phyloP scores from a whole-genome alignment of 768 basidiomycete species.

The Podaxis rugospora region DNA sequence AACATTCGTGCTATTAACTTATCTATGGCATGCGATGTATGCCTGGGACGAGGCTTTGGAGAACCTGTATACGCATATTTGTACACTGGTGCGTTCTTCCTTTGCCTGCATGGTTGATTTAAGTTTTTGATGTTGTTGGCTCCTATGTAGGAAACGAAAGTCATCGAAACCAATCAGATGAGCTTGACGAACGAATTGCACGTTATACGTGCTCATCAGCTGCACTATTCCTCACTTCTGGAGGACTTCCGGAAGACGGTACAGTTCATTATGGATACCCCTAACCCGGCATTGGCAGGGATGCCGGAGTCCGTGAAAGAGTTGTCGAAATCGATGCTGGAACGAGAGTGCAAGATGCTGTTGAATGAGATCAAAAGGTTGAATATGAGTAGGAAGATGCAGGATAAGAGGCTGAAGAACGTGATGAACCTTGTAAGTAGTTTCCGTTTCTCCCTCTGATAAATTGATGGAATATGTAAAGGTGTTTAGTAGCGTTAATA shows the following conservation, averaged over 20 bases:
- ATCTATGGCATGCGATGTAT: constrained; percentile 57
- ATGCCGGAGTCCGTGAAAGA: not conserved
- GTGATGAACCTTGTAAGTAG: constrained; percentile 36
- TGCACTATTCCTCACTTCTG: constrained; percentile 45
- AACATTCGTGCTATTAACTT: constrained; percentile 48
- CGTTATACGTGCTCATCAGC: constrained; percentile 46
- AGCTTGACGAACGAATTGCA: constrained; percentile 46
- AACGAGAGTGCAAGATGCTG: constrained; percentile 35
- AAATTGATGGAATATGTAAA: constrained; percentile 14
- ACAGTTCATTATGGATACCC: constrained; percentile 35
- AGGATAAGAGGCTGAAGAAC: constrained; percentile 33
- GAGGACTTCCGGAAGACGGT: constrained; percentile 44
- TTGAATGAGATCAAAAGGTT: constrained; percentile 39
- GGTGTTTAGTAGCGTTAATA: constrained; percentile 50
- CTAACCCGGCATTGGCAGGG: constrained; percentile 32
- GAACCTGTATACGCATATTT: constrained; percentile 46
- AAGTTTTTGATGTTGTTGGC: not conserved
- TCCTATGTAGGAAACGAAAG: constrained; percentile 35
- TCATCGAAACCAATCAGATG: constrained; percentile 37
- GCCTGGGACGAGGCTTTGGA: constrained; percentile 61
- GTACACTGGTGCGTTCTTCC: constrained; percentile 33
- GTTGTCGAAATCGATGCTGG: constrained; percentile 19
- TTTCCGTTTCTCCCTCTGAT: not conserved
- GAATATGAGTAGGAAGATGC: constrained; percentile 30
- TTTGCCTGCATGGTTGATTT: not conserved